These are phyloP conservation scores for Jamesozyma lodderae DNA, from an alignment of 805 yeast genomes.

Conservation along the genomic window DNA sequence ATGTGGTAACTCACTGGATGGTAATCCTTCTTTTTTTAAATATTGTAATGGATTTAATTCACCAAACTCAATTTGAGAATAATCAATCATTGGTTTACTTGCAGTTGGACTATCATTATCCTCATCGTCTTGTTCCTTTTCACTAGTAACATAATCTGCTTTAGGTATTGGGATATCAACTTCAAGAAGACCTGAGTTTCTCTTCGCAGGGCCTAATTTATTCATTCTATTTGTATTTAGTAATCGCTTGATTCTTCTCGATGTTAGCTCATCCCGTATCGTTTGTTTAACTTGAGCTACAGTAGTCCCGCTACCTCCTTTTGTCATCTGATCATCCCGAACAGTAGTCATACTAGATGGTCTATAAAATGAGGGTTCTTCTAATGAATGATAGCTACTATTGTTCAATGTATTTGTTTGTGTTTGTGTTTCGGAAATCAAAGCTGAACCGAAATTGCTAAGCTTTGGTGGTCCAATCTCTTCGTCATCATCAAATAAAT, in stretches of 20 bases:
- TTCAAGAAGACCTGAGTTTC: constrained; percentile 11
- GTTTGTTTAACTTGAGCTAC: constrained; percentile 15
- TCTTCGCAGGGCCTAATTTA: constrained; percentile 27
- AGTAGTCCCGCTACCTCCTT: not conserved
- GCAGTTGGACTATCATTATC: not conserved
- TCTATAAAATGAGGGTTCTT: no score
- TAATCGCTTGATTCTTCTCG: constrained; percentile 23
- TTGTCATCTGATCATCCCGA: not conserved
- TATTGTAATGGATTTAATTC: constrained; percentile 36
- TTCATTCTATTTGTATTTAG: constrained; percentile 19
- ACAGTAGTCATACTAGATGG: constrained; percentile 22
- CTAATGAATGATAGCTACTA: no score
- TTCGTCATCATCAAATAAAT: constrained; percentile 20
- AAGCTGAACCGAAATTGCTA: constrained; percentile 28
- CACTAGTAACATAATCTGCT: not conserved
- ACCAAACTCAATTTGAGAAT: constrained; percentile 27
- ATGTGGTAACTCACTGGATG: constrained; percentile 31
- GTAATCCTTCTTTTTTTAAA: constrained; percentile 30
- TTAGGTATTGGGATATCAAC: not conserved
- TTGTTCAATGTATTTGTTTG: constrained; percentile 6
- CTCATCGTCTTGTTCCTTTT: not conserved
- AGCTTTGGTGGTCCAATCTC: constrained; percentile 24
- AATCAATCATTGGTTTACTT: constrained; percentile 5
- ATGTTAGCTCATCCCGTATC: constrained; percentile 20
- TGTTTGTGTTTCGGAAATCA: constrained; percentile 11